These are phyloP conservation scores for Cadophora luteo-olivacea DNA, from an alignment of 2,329 filamentous ascomycete species.

Conservation along the genomic window DNA sequence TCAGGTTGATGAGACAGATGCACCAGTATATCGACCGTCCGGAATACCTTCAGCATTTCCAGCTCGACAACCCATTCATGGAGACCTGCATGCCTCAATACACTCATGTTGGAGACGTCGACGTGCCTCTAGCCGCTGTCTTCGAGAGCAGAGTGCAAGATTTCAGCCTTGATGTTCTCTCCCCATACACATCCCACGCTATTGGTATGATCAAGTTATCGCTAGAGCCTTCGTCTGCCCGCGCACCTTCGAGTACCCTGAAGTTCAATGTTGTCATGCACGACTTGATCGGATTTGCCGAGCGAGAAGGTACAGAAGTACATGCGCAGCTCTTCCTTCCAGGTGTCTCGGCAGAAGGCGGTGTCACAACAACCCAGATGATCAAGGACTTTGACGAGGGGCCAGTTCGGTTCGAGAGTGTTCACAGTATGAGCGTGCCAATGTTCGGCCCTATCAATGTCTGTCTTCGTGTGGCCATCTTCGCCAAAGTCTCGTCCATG, in stretches of 20 bases:
- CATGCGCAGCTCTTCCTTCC: slow-evolving; percentile 97
- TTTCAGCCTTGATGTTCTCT: slow-evolving; percentile 88
- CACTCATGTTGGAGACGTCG: slow-evolving; percentile 89
- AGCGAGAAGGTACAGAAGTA: slow-evolving; percentile 93
- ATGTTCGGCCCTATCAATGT: slow-evolving; percentile 77
- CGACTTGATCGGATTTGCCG: slow-evolving; percentile 91
- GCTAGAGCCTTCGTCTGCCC: slow-evolving; percentile 89
- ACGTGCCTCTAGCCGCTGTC: slow-evolving; percentile 89
- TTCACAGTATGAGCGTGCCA: slow-evolving; percentile 96
- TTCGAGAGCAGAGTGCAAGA: slow-evolving; percentile 96
- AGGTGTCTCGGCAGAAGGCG: slow-evolving; percentile 85
- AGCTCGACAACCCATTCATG: slow-evolving; percentile 89
- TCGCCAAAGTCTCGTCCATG: slow-evolving; percentile 89
- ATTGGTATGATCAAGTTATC: slow-evolving; percentile 91
- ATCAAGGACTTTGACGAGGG: slow-evolving; percentile 93
- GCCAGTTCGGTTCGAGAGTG: slow-evolving; percentile 92
- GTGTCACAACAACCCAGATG: slow-evolving; percentile 94
- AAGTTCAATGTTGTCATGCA: slow-evolving; percentile 99
- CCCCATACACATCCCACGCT: slow-evolving; percentile 88
- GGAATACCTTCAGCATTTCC: slow-evolving; percentile 92
- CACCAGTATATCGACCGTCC: slow-evolving; percentile 96
- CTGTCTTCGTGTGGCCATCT: slow-evolving; percentile 85
- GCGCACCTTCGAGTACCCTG: slow-evolving; percentile 87
- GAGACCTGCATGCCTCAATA: slow-evolving; percentile 92
- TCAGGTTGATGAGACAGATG: slow-evolving; percentile 94